Conservation (phyloP, 108 stramenopile genomes). For the Conticribra weissflogii region DNA sequence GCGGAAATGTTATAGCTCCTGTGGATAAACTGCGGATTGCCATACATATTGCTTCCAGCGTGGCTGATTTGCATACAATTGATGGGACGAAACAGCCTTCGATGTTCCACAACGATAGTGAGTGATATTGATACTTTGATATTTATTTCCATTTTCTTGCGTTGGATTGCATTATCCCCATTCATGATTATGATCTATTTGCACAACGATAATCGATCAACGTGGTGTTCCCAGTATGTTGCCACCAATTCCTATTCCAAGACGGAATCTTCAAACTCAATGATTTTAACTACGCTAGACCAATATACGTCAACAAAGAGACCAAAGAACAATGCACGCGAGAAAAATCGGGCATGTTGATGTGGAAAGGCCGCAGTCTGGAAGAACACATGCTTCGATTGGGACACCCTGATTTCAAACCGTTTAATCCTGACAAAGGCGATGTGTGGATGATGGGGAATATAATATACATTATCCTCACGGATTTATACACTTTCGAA, state of each 20-base stretch:
- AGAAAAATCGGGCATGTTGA: constrained; percentile 18
- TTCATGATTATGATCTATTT: not conserved
- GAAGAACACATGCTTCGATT: constrained; percentile 20
- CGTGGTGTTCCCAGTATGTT: constrained; percentile 30
- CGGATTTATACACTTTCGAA: constrained; percentile 46
- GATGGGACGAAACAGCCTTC: constrained; percentile 45
- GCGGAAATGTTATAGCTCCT: constrained; percentile 10
- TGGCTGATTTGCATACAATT: constrained; percentile 59
- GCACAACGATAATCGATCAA: not conserved
- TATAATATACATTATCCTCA: constrained; percentile 43
- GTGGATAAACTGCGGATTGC: constrained; percentile 27
- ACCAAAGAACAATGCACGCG: constrained; percentile 35
- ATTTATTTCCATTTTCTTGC: not conserved
- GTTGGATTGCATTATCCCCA: too few relatives aligned
- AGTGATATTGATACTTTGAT: not conserved
- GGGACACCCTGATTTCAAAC: not conserved
- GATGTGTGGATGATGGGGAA: constrained; percentile 59
- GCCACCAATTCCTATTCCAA: constrained; percentile 61
- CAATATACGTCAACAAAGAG: constrained; percentile 35
- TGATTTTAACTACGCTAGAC: constrained; percentile 54
- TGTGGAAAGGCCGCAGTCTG: constrained; percentile 44
- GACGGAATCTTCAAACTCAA: constrained; percentile 63
- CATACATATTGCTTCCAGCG: constrained; percentile 53
- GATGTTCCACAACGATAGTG: constrained; percentile 55
- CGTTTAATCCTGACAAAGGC: constrained; percentile 35